A percentile compares a stretch with the other conserved stretches of the same genome.
Conservation (phyloP, 73 alveolate species). For the Stentor coeruleus region DNA sequence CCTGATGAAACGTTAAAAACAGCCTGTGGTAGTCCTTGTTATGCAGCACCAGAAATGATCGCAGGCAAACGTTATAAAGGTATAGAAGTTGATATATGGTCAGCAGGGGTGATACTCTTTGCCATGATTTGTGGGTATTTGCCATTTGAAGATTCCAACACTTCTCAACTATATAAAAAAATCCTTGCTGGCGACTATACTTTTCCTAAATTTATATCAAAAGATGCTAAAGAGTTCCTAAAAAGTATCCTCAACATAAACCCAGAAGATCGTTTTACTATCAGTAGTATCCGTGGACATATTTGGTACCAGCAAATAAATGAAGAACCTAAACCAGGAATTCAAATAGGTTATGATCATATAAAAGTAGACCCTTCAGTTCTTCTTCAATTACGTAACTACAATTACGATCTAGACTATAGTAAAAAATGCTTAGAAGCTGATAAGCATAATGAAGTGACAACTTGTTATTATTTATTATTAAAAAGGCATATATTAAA, state of each 20-base stretch:
- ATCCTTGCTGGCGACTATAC: slow-evolving; percentile 33
- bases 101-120: slow-evolving; percentile 91
- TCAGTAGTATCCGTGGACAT: slow-evolving; percentile 79
- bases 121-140: slow-evolving; percentile 96
- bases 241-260: slow-evolving; percentile 73
- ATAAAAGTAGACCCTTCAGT: slow-evolving; percentile 36
- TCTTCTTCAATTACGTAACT: neutral
- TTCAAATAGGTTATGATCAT: slow-evolving; percentile 45
- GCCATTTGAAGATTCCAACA: slow-evolving; percentile 95
- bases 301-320: slow-evolving; percentile 76
- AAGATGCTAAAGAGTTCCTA: slow-evolving; percentile 58
- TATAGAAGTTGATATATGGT: slow-evolving; percentile 89
- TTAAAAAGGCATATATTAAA: slow-evolving; percentile 72
- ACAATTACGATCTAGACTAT: slow-evolving; percentile 18
- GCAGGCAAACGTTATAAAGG: slow-evolving; percentile 88
- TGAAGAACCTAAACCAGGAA: slow-evolving; percentile 33
- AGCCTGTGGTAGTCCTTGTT: slow-evolving; percentile 99
- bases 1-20: slow-evolving; percentile 55
- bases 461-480: slow-evolving; percentile 82
- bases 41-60: slow-evolving; percentile 99
- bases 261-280: slow-evolving; percentile 74
- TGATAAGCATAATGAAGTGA: slow-evolving; percentile 83
- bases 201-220: neutral
- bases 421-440: slow-evolving; percentile 35
- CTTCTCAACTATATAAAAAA: slow-evolving; percentile 70